Base-by-base conservation (phyloP, 805 yeast genomes). In the Limtongia smithiae region DNA sequence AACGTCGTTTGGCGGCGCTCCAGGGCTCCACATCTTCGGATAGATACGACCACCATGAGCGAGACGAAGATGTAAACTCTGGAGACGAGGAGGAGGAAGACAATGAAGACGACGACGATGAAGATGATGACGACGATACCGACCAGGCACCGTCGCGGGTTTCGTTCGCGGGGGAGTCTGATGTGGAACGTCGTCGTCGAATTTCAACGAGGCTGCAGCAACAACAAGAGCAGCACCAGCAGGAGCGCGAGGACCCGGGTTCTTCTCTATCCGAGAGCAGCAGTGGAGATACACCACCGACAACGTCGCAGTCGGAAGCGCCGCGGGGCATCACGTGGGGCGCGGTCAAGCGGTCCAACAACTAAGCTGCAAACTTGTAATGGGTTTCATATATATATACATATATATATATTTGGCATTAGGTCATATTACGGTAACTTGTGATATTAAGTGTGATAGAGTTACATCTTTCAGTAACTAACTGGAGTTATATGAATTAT, bases 131-230 rank as follows among this genome's bases (percentile, higher is more conserved):
- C n/a, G 67, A 59, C 6, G 65, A 50, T 3, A 15, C 39, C 14
- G 34, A 24, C 9, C 47, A 35, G 25, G 24, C 39, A 3, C 42
- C 43, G 1, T 44, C 53, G 12, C 32, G 60, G 25, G 49, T 51
- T 28, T 47, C 61, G 20, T 58, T 58, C 39, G 61, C 51, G 14
- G 62, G 58, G 9, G 90, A 83, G 63, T 82, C 88, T 0, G 82
- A 73, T n/a, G 78, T 80, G 21, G 90, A 84, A 63, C 74, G 78
- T 48, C 70, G 71, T 34, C 75, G 90, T 59, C 73, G 90, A 50
- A 65, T 84, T 35, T 70, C 73, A 4, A 73, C 64, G 32, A 52
- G 39, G 55, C 53, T 7, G 56, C 37, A 37, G 61, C 56, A 17
- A 25, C 31, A 17, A 21, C 33, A 35, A 3, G 18, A 14, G 15